Conservation (phyloP, 2,329 filamentous ascomycete species). For the Epicoccum nigrum region DNA sequence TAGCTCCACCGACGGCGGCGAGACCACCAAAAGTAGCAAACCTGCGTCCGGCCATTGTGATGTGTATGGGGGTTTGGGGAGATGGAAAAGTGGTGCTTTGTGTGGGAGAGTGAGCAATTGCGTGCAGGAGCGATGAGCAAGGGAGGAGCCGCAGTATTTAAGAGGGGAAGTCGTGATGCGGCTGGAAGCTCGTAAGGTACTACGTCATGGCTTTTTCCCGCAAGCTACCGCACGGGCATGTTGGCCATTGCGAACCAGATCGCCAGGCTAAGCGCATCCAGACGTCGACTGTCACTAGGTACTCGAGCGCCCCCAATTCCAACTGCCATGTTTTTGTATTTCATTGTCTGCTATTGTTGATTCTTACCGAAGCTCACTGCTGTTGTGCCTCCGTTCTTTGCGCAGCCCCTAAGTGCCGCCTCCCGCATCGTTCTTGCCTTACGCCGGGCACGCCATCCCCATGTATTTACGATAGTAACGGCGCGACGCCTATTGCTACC, state of each 20-base stretch:
- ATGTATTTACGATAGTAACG: slow-evolving; percentile 40
- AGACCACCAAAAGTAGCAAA: slow-evolving; percentile 41
- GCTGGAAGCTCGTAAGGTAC: slow-evolving; percentile 6
- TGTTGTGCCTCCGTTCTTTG: slow-evolving; percentile 7
- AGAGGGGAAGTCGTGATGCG: slow-evolving; percentile 29
- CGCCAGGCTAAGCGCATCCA: slow-evolving; percentile 12
- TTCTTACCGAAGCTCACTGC: background rate
- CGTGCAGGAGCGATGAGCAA: slow-evolving; percentile 10
- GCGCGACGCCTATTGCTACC: slow-evolving; percentile 26
- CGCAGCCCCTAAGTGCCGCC: slow-evolving; percentile 28
- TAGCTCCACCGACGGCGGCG: slow-evolving; percentile 63
- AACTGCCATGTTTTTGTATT: too few relatives aligned
- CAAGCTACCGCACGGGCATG: slow-evolving; percentile 13
- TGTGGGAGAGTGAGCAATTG: slow-evolving; percentile 13
- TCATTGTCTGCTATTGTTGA: background rate
- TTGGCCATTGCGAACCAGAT: slow-evolving; percentile 15
- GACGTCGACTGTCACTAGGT: background rate
- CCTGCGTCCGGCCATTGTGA: slow-evolving; percentile 37
- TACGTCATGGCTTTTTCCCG: slow-evolving; percentile 12
- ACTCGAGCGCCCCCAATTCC: background rate
- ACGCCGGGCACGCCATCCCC: slow-evolving; percentile 23
- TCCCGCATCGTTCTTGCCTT: slow-evolving; percentile 26
- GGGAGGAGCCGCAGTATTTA: slow-evolving; percentile 29
- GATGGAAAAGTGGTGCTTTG: slow-evolving; percentile 6
- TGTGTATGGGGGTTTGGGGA: slow-evolving; percentile 9